A percentile compares a stretch with the other conserved stretches of the same genome.
Evolutionary conservation across 1,284 basidiomycete genomes (phyloP).

Genomic region (Ceratobasidium papillatum): DNA sequence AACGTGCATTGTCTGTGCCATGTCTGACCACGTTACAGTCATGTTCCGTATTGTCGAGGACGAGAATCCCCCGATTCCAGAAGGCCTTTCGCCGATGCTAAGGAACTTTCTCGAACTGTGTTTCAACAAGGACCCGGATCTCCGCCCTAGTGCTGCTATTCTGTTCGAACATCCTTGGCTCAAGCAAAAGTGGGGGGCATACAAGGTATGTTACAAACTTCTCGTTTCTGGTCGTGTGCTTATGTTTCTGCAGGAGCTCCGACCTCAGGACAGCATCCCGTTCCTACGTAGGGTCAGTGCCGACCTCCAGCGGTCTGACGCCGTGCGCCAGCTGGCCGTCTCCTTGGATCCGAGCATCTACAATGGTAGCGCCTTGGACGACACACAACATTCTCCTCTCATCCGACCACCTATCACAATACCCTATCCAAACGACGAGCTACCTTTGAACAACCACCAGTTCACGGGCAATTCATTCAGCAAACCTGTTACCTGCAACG

Average conservation of each 20-base stretch:
- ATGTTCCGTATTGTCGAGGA: conserved; percentile 98
- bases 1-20: conserved; percentile 32
- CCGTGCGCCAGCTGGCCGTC: conserved; percentile 37
- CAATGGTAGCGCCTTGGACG: conserved; percentile 17
- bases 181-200: conserved; percentile 75
- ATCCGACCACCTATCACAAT: conserved; percentile 54
- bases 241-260: conserved; percentile 66
- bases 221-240: conserved; percentile 34
- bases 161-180: conserved; percentile 93
- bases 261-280: conserved; percentile 92
- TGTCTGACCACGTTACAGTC: conserved; percentile 58
- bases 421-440: conserved; percentile 56
- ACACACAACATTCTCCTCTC: conserved; percentile 48
- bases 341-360: conserved; percentile 34
- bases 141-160: conserved; percentile 80
- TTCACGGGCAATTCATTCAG: conserved; percentile 92
- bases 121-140: conserved; percentile 86
- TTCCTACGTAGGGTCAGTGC: conserved; percentile 90
- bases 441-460: conserved; percentile 71
- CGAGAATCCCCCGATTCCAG: conserved; percentile 84
- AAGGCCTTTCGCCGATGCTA: conserved; percentile 75
- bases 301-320: conserved; percentile 74
- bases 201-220: conserved; percentile 69
- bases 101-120: conserved; percentile 82
- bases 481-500: conserved; percentile 87